Evolutionary conservation across 148 eudicot species (phyloP).

Genomic region (Camellia sinensis): DNA sequence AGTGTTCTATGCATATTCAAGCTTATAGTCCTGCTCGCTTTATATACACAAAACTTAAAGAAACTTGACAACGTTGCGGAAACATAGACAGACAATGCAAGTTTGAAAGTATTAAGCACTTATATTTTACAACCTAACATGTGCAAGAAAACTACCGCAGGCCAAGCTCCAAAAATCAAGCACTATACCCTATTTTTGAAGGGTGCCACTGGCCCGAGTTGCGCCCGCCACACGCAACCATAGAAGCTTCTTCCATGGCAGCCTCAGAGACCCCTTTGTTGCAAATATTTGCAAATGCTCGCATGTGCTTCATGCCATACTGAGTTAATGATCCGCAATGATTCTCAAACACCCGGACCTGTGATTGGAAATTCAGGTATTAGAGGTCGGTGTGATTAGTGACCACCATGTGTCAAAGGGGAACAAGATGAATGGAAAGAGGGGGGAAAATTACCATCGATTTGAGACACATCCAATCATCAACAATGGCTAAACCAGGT

Average conservation of each 20-base stretch:
- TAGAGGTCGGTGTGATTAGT: neutral
- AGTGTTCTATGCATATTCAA: too few species aligned
- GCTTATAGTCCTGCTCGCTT: too few species aligned
- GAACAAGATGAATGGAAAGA: neutral
- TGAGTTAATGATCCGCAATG: slow-evolving; percentile 84
- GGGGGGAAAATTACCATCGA: slow-evolving; percentile 50
- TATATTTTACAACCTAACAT: slow-evolving; percentile 10
- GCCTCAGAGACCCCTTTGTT: slow-evolving; percentile 38
- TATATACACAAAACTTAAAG: neutral
- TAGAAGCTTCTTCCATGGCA: slow-evolving; percentile 54
- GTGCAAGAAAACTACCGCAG: neutral
- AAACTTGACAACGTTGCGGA: neutral
- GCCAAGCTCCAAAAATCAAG: slow-evolving; percentile 19
- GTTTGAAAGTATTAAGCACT: neutral
- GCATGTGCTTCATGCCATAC: slow-evolving; percentile 94
- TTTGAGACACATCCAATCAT: slow-evolving; percentile 90
- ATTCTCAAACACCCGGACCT: slow-evolving; percentile 78
- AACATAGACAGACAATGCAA: neutral
- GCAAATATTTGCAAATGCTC: slow-evolving; percentile 92
- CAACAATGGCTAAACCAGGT: slow-evolving; percentile 59
- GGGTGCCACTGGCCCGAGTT: slow-evolving; percentile 22
- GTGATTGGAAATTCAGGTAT: neutral
- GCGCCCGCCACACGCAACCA: slow-evolving; percentile 30
- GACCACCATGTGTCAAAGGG: neutral
- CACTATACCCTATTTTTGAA: slow-evolving; percentile 36